Evolutionary conservation across 2,329 filamentous ascomycete genomes (phyloP).

Genomic region (Arthrobotrys musiformis): DNA sequence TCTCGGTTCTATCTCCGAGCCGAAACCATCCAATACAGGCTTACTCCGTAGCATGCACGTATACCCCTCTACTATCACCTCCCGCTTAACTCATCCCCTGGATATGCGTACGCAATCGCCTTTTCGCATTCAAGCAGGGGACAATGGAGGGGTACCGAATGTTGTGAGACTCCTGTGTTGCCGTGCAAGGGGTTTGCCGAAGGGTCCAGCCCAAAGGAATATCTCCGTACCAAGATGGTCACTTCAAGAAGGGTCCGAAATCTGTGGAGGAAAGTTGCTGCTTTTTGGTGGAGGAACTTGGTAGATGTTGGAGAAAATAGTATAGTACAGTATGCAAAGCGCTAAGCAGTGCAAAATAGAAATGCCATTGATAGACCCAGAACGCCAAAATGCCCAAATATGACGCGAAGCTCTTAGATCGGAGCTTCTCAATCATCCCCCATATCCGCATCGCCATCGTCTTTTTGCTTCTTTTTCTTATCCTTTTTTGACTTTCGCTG

Average conservation of each 20-base stretch:
- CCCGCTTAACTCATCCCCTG: background rate
- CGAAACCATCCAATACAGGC: background rate
- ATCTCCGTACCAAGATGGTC: slow-evolving; percentile 16
- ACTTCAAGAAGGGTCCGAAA: slow-evolving; percentile 21
- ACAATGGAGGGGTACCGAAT: slow-evolving; percentile 1
- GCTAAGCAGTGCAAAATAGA: slow-evolving; percentile 41
- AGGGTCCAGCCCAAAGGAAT: slow-evolving; percentile 1
- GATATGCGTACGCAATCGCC: slow-evolving; percentile 1
- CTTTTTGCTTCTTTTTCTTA: slow-evolving; percentile 48
- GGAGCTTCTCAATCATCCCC: slow-evolving; percentile 11
- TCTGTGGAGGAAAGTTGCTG: background rate
- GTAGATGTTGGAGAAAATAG: slow-evolving; percentile 13
- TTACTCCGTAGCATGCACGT: no score
- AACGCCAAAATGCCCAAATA: slow-evolving; percentile 48
- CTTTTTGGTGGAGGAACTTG: background rate
- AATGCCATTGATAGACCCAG: slow-evolving; percentile 2
- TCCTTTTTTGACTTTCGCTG: slow-evolving; percentile 49
- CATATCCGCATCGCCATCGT: slow-evolving; percentile 26
- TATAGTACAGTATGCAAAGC: slow-evolving; percentile 44
- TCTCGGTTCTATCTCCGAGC: slow-evolving; percentile 13
- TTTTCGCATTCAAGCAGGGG: background rate
- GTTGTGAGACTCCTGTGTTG: slow-evolving; percentile 40
- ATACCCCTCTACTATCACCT: background rate
- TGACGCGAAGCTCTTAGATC: background rate
- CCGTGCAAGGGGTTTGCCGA: slow-evolving; percentile 44